Percentiles rank a stretch among this genome's conserved stretches.
Conservation (phyloP, 106 monocot species). For the Acorus calamus region DNA sequence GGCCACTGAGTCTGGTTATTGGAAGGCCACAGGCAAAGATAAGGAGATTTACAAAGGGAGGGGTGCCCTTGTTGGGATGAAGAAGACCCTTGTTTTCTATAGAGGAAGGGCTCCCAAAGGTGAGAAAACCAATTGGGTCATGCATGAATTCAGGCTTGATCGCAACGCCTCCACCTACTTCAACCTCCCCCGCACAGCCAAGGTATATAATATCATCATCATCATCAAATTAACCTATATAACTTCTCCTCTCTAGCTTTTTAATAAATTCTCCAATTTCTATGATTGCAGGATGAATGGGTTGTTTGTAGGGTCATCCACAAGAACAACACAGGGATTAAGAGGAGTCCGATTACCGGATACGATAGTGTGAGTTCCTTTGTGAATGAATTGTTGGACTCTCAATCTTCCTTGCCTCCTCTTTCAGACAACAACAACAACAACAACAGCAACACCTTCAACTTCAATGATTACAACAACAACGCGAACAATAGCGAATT, state of each 20-base stretch:
- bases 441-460: not conserved
- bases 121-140: slow-evolving; percentile 78
- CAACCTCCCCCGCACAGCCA: slow-evolving; percentile 25
- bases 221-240: not conserved
- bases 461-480: slow-evolving; percentile 3
- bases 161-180: slow-evolving; percentile 17
- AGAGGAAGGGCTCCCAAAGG: slow-evolving; percentile 64
- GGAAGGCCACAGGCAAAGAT: slow-evolving; percentile 91
- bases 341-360: slow-evolving; percentile 14
- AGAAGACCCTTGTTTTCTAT: slow-evolving; percentile 89
- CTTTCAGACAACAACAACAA: slow-evolving; percentile 33
- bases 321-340: slow-evolving; percentile 31
- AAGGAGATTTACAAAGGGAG: slow-evolving; percentile 55
- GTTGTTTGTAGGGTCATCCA: slow-evolving; percentile 62
- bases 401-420: slow-evolving; percentile 22
- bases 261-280: not conserved
- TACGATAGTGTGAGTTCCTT: slow-evolving; percentile 20
- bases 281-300: slow-evolving; percentile 71
- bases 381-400: slow-evolving; percentile 16
- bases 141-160: slow-evolving; percentile 79
- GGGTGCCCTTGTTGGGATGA: slow-evolving; percentile 52
- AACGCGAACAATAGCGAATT: slow-evolving; percentile 7
- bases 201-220: slow-evolving; percentile 12
- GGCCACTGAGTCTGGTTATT: slow-evolving; percentile 65
- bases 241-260: not conserved